A percentile compares a stretch with the other conserved stretches of the same genome.
These are phyloP conservation scores for Nicotiana noctiflora DNA, from an alignment of 257 asterid species.

Conservation along the genomic window DNA sequence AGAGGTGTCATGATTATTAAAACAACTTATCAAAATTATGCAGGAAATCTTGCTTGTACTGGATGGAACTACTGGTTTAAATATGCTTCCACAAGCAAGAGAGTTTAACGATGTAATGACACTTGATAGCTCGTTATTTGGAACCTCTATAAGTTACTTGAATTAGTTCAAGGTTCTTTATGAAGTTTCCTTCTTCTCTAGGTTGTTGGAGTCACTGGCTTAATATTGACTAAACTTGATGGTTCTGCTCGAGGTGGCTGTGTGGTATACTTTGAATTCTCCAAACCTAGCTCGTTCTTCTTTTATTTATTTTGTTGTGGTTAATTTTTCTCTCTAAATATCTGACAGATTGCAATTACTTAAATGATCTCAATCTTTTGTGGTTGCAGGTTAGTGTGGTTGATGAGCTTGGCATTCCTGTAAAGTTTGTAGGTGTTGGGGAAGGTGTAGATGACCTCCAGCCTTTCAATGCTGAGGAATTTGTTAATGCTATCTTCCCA, in stretches of 20 bases:
- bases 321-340: neutral
- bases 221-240: slow-evolving; percentile 89
- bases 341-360: neutral
- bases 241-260: slow-evolving; percentile 99
- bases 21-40: slow-evolving; percentile 4
- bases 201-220: slow-evolving; percentile 97
- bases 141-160: neutral
- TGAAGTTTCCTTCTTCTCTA: slow-evolving; percentile 19
- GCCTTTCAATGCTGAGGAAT: slow-evolving; percentile 86
- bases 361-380: neutral
- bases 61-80: slow-evolving; percentile 94
- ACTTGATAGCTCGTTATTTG: neutral
- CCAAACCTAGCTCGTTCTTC: neutral
- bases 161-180: neutral
- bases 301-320: neutral
- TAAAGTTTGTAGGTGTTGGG: slow-evolving; percentile 91
- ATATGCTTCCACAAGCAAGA: slow-evolving; percentile 98
- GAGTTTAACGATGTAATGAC: slow-evolving; percentile 86
- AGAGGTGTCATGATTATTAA: neutral
- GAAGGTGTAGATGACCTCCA: slow-evolving; percentile 87
- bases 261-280: slow-evolving; percentile 47
- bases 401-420: slow-evolving; percentile 94
- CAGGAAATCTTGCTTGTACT: slow-evolving; percentile 86
- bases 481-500: slow-evolving; percentile 83
- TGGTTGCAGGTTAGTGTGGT: slow-evolving; percentile 79